phyloP scores from a whole-genome alignment of 345 rosid genomes.

The Psidium friedrichsthalianum region DNA sequence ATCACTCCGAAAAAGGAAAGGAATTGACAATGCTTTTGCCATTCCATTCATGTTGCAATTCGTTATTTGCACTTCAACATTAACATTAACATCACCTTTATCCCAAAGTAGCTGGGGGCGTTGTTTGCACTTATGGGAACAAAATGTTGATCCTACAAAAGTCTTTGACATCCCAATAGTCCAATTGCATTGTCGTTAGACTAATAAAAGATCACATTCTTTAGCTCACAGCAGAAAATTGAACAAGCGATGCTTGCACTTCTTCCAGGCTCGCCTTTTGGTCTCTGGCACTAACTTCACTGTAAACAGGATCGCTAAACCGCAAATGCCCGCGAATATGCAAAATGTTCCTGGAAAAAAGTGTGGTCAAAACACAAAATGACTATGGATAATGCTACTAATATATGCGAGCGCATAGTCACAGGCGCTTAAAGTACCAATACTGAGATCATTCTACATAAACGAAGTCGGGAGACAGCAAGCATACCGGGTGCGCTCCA shows the following conservation, averaged over 20 bases:
- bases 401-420: background rate
- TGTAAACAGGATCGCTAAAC: background rate
- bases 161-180: background rate
- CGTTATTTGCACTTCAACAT: background rate
- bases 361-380: background rate
- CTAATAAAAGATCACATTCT: background rate
- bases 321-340: constrained; percentile 2
- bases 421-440: background rate
- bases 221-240: background rate
- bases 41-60: background rate
- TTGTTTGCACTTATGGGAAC: background rate
- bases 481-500: constrained; percentile 67
- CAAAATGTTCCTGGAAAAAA: constrained; percentile 36
- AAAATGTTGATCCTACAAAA: background rate
- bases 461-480: background rate
- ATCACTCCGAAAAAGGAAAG: background rate
- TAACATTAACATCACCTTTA: too few relatives aligned
- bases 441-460: background rate
- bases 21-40: background rate
- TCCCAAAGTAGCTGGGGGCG: too few relatives aligned
- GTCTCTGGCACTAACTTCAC: constrained; percentile 18
- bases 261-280: constrained; percentile 16
- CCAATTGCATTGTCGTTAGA: background rate
- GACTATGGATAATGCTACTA: background rate
- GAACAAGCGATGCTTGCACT: constrained; percentile 11